A percentile compares a stretch with the other conserved stretches of the same genome.
Evolutionary conservation across 202 grass and related monocot species (phyloP).

Genomic region (Hordeum pubiflorum): DNA sequence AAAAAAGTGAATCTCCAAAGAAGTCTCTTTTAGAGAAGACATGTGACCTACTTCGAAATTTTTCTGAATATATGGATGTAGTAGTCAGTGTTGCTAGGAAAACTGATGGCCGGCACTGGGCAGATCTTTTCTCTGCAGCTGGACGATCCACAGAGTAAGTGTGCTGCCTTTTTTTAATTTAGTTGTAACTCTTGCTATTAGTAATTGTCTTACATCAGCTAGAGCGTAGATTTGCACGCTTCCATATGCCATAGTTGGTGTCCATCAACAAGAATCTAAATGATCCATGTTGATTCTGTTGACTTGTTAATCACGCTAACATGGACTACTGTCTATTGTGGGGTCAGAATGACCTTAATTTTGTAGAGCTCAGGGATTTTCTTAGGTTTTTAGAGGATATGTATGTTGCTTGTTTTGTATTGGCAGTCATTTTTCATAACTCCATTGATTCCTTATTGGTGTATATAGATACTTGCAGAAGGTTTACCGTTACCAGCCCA

Average conservation of each 20-base stretch:
- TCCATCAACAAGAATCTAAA: background rate
- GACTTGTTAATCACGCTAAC: background rate
- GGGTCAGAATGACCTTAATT: background rate
- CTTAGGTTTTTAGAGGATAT: slow-evolving; percentile 17
- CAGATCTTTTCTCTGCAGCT: slow-evolving; percentile 90
- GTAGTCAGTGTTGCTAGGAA: slow-evolving; percentile 99
- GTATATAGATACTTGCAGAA: background rate
- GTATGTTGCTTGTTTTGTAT: slow-evolving; percentile 9
- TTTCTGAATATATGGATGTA: slow-evolving; percentile 97
- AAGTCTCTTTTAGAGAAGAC: slow-evolving; percentile 91
- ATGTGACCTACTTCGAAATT: slow-evolving; percentile 75
- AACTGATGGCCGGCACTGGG: slow-evolving; percentile 98
- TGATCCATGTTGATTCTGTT: slow-evolving; percentile 14
- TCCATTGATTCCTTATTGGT: background rate
- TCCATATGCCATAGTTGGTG: background rate
- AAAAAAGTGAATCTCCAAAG: slow-evolving; percentile 34
- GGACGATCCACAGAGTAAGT: slow-evolving; percentile 94
- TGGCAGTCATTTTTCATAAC: background rate
- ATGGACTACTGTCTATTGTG: background rate
- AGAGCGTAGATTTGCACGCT: background rate
- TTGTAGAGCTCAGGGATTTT: background rate
- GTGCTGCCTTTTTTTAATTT: background rate
- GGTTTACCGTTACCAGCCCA: background rate
- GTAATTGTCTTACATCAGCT: background rate
- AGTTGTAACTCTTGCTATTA: slow-evolving; percentile 15